Evolutionary conservation across 225 moss, liverwort and hornwort species (phyloP).

Genomic region (Polytrichum formosum): DNA sequence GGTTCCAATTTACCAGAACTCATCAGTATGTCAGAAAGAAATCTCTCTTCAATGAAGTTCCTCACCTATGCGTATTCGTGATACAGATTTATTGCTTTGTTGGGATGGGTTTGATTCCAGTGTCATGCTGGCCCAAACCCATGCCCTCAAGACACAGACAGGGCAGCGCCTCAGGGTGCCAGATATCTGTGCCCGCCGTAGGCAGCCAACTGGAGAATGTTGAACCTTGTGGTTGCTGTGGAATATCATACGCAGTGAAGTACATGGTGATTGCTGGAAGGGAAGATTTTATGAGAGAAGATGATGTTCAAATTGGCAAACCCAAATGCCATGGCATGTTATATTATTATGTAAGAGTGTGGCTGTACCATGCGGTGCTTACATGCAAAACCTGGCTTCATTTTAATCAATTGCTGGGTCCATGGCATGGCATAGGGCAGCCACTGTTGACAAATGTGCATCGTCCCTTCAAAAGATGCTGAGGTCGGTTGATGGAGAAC

Average conservation of each 20-base stretch:
- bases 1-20: constrained; percentile 3
- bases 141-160: constrained; percentile 13
- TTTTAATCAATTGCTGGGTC: constrained; percentile 3
- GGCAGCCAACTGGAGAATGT: constrained; percentile 17
- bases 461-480: constrained; percentile 10
- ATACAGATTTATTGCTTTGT: constrained; percentile 15
- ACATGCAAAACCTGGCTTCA: constrained; percentile 6
- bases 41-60: constrained; percentile 3
- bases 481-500: constrained; percentile 6
- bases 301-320: constrained; percentile 11
- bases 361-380: constrained; percentile 16
- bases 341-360: constrained; percentile 15
- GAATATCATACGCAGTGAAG: constrained; percentile 15
- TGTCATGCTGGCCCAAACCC: constrained; percentile 16
- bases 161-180: constrained; percentile 9
- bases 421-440: constrained; percentile 15
- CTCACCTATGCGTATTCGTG: constrained; percentile 18
- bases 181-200: constrained; percentile 12
- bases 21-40: background rate
- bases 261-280: constrained; percentile 20
- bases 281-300: constrained; percentile 15
- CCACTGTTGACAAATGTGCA: constrained; percentile 10
- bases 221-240: constrained; percentile 16
- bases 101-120: constrained; percentile 20
- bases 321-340: constrained; percentile 5